phyloP scores from a whole-genome alignment of 441 rosid genomes.

The Adansonia gregorii region DNA sequence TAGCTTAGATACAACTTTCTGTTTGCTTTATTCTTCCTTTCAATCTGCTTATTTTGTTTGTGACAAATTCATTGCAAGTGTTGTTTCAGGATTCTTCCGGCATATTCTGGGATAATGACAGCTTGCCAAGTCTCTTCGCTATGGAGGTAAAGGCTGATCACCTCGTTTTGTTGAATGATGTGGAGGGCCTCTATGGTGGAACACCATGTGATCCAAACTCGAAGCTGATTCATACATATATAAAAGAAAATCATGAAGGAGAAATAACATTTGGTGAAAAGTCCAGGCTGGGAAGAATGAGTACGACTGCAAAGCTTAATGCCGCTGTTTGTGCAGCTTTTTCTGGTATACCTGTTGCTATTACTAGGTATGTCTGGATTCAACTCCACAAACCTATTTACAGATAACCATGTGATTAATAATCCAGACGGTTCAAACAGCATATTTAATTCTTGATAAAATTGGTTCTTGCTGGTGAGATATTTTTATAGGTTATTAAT shows the following conservation, averaged over 20 bases:
- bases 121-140: constrained; percentile 37
- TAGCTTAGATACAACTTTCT: background rate
- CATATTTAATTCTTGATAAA: background rate
- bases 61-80: constrained; percentile 16
- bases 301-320: constrained; percentile 42
- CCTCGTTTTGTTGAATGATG: constrained; percentile 41
- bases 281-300: constrained; percentile 41
- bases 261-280: constrained; percentile 44
- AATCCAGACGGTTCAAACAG: background rate
- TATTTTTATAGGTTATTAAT: background rate
- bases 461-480: background rate
- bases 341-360: constrained; percentile 39
- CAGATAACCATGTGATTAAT: background rate
- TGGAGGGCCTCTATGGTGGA: constrained; percentile 43
- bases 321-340: constrained; percentile 34
- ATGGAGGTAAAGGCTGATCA: constrained; percentile 33
- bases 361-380: constrained; percentile 31
- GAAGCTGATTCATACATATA: constrained; percentile 37
- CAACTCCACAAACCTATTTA: background rate
- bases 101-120: constrained; percentile 39
- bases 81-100: constrained; percentile 39
- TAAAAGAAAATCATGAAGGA: constrained; percentile 36
- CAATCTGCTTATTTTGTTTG: background rate
- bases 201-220: constrained; percentile 38
- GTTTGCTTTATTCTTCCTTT: background rate